Evolutionary conservation across 2,329 filamentous ascomycete genomes (phyloP), one percentile per base, ranked within the genome.

Genomic region (Teratosphaeria nubilosa): DNA sequence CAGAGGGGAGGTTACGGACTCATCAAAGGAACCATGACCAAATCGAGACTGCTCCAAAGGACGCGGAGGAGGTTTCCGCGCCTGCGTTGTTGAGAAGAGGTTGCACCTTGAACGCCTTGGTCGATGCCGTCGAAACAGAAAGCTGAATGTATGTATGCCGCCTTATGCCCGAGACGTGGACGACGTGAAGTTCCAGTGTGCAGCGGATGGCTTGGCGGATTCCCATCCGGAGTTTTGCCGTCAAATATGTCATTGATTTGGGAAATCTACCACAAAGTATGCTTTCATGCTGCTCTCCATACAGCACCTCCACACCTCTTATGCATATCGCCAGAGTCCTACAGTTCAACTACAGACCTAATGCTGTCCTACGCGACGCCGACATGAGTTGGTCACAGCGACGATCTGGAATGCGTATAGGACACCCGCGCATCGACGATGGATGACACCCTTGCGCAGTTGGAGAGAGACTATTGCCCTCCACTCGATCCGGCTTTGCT

Each of bases 401-500:
- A 20, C 16, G 2, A 48, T 24, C 41, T 48, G 41, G 20, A 20
- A 10, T 20, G 41, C 16, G 41, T 20, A 10, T 48, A 9, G 4
- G 22, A 22, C n/a, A 48, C 20, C 34, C 16, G 34, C 41, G n/a
- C 41, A 53, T 53, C 30, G 51, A 25, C 62, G 58, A 69, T 69
- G 67, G 65, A 56, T 68, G 66, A 66, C 51, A 54, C 56, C 27
- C 45, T 60, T n/a, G 55, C 63, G 9, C 61, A 60, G 37, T 51
- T 65, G 34, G 62, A 91, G 85, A 80, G 84, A 61, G 83, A 86
- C 63, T 92, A 90, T 68, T 86, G 85, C 69, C 82, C 87, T 25
- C 81, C 86, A 20, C 73, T 96, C 48, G 91, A 96, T 64, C 83
- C 90, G 63, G 82, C 89, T 0, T 80, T 92, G 13, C 82, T 96